Base-by-base conservation (phyloP, 2,329 filamentous ascomycete genomes). In the Tolypocladium tropicale region DNA sequence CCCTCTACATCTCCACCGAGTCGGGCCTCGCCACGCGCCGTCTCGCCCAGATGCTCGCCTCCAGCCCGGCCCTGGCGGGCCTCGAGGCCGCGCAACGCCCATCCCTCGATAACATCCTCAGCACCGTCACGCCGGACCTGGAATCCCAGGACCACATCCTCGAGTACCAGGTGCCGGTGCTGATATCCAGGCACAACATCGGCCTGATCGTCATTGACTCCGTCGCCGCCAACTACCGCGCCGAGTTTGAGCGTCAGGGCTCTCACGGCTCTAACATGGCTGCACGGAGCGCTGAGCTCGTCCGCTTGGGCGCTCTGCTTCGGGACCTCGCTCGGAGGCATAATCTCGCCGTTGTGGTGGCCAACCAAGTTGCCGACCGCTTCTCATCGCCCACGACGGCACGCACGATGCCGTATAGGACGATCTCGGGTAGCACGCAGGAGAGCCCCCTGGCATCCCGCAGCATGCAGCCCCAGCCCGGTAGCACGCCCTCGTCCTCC, bases 141-240 rank as follows among this genome's bases (percentile, higher is more conserved):
- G 94, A 97, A 72, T 86, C 89, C 0, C 94, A 99, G 72, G 93
- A 97, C 58, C 93, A 97, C 72, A 96, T 99, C 66, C 77, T 97
- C 30, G 85, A 85, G 61, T 97, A 90, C 71, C 94, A 99, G 70
- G 85, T 97, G 6, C 94, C 94, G 1, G 87, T 96, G 21, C 85
- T 91, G 32, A 83, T 96, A 23, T 76, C 81, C 61, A 83, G 89
- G 51, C 84, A 90, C 69, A 80, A 86, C 59, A 78, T 96, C 54
- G 90, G 93, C 2, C 80, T 99, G 1, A 74, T 99, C 1, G 80
- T 97, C 16, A 74, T 99, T 34, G 94, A 99, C 74, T 95, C 89
- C 6, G 87, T 99, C 32, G 92, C 94, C 0, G 91, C 94, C 58
- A 99, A 99, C 72, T 99, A 94, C 71, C 87, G 94, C 60, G 92